Evolutionary conservation across 371 early-diverging fungal genomes (phyloP).

Genomic region (Thermomucor indicae-seudaticae): DNA sequence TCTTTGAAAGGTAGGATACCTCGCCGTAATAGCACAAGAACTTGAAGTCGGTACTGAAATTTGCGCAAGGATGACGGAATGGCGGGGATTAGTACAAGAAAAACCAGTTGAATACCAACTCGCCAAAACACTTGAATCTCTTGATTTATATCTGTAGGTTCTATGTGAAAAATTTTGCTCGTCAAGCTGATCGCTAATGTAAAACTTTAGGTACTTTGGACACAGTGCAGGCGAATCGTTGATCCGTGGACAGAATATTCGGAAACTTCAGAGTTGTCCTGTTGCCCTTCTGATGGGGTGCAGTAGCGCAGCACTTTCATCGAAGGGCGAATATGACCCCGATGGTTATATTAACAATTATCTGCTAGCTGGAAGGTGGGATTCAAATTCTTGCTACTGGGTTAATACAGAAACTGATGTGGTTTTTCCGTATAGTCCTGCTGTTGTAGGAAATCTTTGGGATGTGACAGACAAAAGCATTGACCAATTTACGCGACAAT

Average conservation of each 20-base stretch:
- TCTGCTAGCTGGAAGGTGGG: slow-evolving; percentile 71
- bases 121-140: slow-evolving; percentile 47
- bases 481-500: slow-evolving; percentile 75
- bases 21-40: too few relatives aligned
- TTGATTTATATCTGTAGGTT: slow-evolving; percentile 78
- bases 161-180: too few relatives aligned
- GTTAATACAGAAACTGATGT: not conserved
- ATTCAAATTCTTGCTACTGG: not conserved
- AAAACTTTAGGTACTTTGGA: slow-evolving; percentile 83
- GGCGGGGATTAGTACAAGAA: slow-evolving; percentile 70
- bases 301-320: slow-evolving; percentile 74
- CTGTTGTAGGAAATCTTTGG: slow-evolving; percentile 96
- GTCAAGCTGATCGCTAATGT: not conserved
- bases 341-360: slow-evolving; percentile 78
- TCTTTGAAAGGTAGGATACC: slow-evolving; percentile 44
- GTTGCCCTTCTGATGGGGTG: slow-evolving; percentile 89
- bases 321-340: slow-evolving; percentile 85
- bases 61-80: slow-evolving; percentile 29
- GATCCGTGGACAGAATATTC: slow-evolving; percentile 63
- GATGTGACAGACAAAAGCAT: slow-evolving; percentile 99
- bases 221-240: slow-evolving; percentile 96
- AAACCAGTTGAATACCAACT: slow-evolving; percentile 70
- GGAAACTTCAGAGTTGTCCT: slow-evolving; percentile 62
- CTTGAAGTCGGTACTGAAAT: not conserved
- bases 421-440: slow-evolving; percentile 59